A percentile compares a stretch with the other conserved stretches of the same genome.
Evolutionary conservation across 2,329 filamentous ascomycete genomes (phyloP).

Genomic region (Botrytis cinerea): DNA sequence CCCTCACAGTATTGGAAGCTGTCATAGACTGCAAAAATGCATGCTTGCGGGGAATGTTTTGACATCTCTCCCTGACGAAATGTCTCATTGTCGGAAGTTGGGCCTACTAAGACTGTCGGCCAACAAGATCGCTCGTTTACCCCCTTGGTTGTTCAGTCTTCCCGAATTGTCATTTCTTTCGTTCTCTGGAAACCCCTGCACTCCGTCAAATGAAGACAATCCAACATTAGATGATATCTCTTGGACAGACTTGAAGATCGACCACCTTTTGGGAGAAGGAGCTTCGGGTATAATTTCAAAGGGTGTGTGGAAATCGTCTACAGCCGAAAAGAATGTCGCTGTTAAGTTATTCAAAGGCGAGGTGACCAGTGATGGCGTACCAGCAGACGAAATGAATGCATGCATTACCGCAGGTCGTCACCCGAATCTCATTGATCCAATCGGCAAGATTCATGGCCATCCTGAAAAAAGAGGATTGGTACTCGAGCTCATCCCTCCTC

Average conservation of each 20-base stretch:
- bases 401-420: constrained; percentile 50
- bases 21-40: constrained; percentile 49
- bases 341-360: constrained; percentile 53
- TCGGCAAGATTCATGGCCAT: constrained; percentile 48
- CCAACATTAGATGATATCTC: constrained; percentile 44
- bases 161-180: constrained; percentile 51
- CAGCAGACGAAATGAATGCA: constrained; percentile 52
- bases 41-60: constrained; percentile 53
- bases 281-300: constrained; percentile 51
- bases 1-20: constrained; percentile 48
- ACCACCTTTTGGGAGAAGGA: constrained; percentile 48
- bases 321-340: constrained; percentile 45
- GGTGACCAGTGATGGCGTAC: constrained; percentile 50
- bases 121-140: constrained; percentile 46
- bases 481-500: constrained; percentile 50
- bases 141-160: constrained; percentile 48
- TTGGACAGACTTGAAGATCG: constrained; percentile 47
- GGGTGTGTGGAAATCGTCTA: constrained; percentile 43
- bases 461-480: constrained; percentile 48
- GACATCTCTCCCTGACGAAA: constrained; percentile 44
- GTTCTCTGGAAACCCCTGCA: constrained; percentile 51
- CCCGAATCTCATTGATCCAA: constrained; percentile 49
- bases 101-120: constrained; percentile 48
- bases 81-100: constrained; percentile 49
- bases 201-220: constrained; percentile 35